A percentile compares a stretch with the other conserved stretches of the same genome.
Evolutionary conservation across 495 filamentous ascomycete species (phyloP).

Genomic region (Trichoderma virens): DNA sequence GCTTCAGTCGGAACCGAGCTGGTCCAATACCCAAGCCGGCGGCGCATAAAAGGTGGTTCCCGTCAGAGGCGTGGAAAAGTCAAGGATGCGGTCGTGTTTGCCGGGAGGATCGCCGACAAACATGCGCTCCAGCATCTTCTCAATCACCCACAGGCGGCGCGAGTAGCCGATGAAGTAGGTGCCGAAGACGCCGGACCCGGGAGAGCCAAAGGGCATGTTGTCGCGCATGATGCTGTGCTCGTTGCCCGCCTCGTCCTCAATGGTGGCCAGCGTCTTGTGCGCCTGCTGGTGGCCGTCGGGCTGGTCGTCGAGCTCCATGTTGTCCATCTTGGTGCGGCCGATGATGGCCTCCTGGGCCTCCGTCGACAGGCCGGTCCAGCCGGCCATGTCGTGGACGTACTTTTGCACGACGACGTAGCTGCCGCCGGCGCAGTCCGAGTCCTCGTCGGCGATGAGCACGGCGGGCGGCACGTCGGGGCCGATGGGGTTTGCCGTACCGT

Average conservation of each 20-base stretch:
- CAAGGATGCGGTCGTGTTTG: slow-evolving; percentile 46
- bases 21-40: slow-evolving; percentile 33
- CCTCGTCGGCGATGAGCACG: slow-evolving; percentile 40
- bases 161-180: slow-evolving; percentile 57
- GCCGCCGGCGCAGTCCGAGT: slow-evolving; percentile 32
- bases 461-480: slow-evolving; percentile 37
- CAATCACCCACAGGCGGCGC: slow-evolving; percentile 47
- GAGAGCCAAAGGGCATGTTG: slow-evolving; percentile 54
- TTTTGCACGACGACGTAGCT: slow-evolving; percentile 55
- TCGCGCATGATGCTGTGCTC: slow-evolving; percentile 49
- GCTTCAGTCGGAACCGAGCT: slow-evolving; percentile 16
- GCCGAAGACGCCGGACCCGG: slow-evolving; percentile 44
- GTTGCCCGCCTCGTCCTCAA: slow-evolving; percentile 43
- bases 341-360: slow-evolving; percentile 51
- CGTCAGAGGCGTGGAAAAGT: slow-evolving; percentile 47
- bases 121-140: slow-evolving; percentile 52
- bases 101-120: slow-evolving; percentile 48
- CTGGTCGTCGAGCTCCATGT: slow-evolving; percentile 48
- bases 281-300: slow-evolving; percentile 36
- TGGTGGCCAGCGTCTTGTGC: slow-evolving; percentile 48
- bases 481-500: slow-evolving; percentile 52
- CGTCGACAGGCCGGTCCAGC: slow-evolving; percentile 37
- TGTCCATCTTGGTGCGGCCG: slow-evolving; percentile 49
- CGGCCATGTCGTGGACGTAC: slow-evolving; percentile 45
- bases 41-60: slow-evolving; percentile 49